Evolutionary conservation across 2,329 filamentous ascomycete species (phyloP), one percentile per base, ranked within the genome.

Genomic region (Thielaviopsis musarum): DNA sequence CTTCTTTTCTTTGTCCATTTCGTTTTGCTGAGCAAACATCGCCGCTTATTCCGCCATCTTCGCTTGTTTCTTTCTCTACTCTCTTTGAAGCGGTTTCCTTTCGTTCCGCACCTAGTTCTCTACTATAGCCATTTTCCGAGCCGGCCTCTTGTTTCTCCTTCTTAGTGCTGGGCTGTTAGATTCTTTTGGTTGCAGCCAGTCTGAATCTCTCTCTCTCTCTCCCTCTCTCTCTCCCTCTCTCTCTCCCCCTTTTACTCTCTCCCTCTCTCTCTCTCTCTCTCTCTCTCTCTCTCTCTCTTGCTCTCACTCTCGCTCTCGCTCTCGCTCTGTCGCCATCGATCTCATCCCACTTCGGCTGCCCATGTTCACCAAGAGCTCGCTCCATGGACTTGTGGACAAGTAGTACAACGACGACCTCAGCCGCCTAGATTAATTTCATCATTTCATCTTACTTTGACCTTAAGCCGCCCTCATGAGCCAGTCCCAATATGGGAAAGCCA

Each of bases 271-370:
- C 34, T 30, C 21, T n/a, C 17, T 30, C 19, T 12, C 55, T 21
- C 45, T 15, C 55, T 30, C 13, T 12, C 34, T 45, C 30, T 21
- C 17, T 38, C 26, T 24, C 12, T 24, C 21, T 26, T 15, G 19
- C n/a, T 13, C 28, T 30, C 24, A 54, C 52, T 24, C 24, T 26
- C 24, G 24, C 15, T 6, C 52, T 17, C 24, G 30, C 24, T 3
- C 24, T 6, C 21, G 24, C n/a, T 21, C n/a, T 30, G 17, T 9
- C 19, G 30, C n/a, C 52, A 54, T 17, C 52, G 30, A 30, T 30
- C 78, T 13, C 75, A 81, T 30, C 81, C 81, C 13, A 79, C 64
- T 56, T 54, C 58, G 22, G 15, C 60, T 52, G 5, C 59, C 57
- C 24, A 56, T 59, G 24, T 54, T 59, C 15, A 57, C 56, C 56